Evolutionary conservation across 2,329 filamentous ascomycete species (phyloP), one percentile per base, ranked within the genome.

Genomic region (Chrysoporthe puriensis): DNA sequence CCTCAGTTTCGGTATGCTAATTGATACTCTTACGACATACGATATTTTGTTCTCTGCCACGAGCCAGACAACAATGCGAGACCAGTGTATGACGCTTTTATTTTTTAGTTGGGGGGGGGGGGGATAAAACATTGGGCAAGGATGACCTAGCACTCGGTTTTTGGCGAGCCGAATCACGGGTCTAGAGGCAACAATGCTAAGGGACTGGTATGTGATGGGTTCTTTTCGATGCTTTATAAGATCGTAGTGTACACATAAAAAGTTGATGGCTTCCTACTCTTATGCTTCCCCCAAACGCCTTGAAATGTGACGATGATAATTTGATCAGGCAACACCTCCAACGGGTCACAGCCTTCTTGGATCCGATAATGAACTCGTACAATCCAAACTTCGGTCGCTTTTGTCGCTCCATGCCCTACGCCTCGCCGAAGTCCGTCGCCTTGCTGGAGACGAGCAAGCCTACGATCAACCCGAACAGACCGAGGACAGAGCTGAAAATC

Each of bases 401-500:
- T 14, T 44, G 42, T 26, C 9, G 18, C 60, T 61, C 16, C 21
- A 34, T 54, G 58, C 46, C 67, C 68, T 72, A 73, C 63, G 64
- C 71, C 70, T 77, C 76, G 70, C 84, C 84, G 70, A 97, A 96
- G 71, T 94, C 92, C 34, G 83, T 78, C 36, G 96, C 94, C 81
- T 96, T 97, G 78, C 90, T 87, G 68, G 93, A 92, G 63, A 98
- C 87, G 72, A 99, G 85, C 66, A 99, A 86, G 58, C 96, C 96
- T 73, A 99, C 90, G 76, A 99, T 99, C 71, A 99, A 86, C 68
- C 96, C 96, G 76, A 99, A 99, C 3, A 99, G 88, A 71, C 96
- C 96, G 13, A 99, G 86, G 61, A 99, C 95, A 52, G 95, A 98
- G 78, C 94, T 97, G 85, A 99, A 99, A 79, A 99, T 99, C 81